Conservation (phyloP, 2,329 filamentous ascomycete genomes). For the Clonostachys sp. region DNA sequence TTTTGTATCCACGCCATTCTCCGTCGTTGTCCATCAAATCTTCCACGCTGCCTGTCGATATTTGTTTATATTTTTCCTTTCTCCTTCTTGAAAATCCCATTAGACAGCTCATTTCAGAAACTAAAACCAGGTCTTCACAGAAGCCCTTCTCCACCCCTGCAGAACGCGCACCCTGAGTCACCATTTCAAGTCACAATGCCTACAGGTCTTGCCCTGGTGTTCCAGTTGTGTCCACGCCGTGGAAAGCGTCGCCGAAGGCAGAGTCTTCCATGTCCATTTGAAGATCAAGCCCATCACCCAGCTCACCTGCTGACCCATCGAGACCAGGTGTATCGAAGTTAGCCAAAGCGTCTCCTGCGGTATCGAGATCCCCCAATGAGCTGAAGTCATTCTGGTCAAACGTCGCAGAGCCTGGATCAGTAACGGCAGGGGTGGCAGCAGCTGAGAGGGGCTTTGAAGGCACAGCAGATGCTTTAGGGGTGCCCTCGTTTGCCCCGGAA, state of each 20-base stretch:
- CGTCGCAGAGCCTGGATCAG: constrained; percentile 18
- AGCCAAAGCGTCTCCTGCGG: constrained; percentile 66
- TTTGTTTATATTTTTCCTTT: background rate
- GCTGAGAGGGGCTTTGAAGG: constrained; percentile 33
- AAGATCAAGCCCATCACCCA: constrained; percentile 53
- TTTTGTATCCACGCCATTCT: background rate
- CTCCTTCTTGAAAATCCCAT: background rate
- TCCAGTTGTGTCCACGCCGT: constrained; percentile 46
- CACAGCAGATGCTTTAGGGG: background rate
- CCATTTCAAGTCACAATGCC: background rate
- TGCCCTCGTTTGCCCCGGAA: background rate
- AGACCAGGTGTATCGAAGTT: constrained; percentile 54
- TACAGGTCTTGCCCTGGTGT: constrained; percentile 31
- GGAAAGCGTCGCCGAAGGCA: constrained; percentile 80
- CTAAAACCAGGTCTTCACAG: background rate
- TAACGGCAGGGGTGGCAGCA: constrained; percentile 36
- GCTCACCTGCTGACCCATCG: constrained; percentile 34
- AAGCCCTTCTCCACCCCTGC: background rate
- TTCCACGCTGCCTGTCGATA: background rate
- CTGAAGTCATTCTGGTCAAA: constrained; percentile 58
- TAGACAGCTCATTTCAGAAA: background rate
- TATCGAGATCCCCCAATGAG: constrained; percentile 62
- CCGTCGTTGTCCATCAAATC: background rate
- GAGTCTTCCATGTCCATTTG: constrained; percentile 72
- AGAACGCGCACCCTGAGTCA: background rate